Base-by-base conservation (phyloP, 2,329 filamentous ascomycete species). In the Tolypocladium paradoxum region DNA sequence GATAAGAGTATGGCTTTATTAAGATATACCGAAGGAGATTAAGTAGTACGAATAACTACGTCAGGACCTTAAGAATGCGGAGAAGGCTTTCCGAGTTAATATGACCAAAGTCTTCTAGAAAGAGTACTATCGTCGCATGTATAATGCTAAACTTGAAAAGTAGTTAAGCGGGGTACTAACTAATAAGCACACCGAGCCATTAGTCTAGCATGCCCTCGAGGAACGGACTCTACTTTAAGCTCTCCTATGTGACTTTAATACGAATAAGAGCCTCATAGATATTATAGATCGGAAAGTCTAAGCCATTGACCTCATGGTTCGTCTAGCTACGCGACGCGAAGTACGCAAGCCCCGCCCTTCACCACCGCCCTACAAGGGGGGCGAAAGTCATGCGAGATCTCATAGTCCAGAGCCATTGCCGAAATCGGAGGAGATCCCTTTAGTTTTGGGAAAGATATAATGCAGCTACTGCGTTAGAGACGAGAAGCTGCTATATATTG, bases 391-490 rank as follows among this genome's bases (percentile, higher is more conserved):
- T n/a, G 37, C 37, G 37, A 3, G 37, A 5, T 20, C 37, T 40
- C 37, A 6, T 6, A 31, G 20, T 8, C 27, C 16, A 34, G 45
- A 48, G 27, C 27, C 20, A 18, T 49, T 38, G 20, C 34, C 20
- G 1, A 38, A 49, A 31, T 4, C 48, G 20, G 45, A 56, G 47
- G 50, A 55, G 14, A 53, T 56, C 20, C 53, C 53, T 4, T 20
- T 56, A 1, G n/a, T 55, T 4, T 29, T 55, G 7, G 45, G 35
- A 2, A 53, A 49, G 46, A 57, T 31, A 20, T 49, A 57, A 31
- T 57, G 49, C 29, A 55, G 55, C 34, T 57, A 52, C 35, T 55
- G 49, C 20, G 46, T 54, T 29, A 37, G 53, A 31, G 49, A 55
- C 50, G 51, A 54, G 53, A 36, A 46, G 40, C 40, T 57, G 22